Evolutionary conservation across 257 asterid species (phyloP).

Genomic region (Datura wrightii): DNA sequence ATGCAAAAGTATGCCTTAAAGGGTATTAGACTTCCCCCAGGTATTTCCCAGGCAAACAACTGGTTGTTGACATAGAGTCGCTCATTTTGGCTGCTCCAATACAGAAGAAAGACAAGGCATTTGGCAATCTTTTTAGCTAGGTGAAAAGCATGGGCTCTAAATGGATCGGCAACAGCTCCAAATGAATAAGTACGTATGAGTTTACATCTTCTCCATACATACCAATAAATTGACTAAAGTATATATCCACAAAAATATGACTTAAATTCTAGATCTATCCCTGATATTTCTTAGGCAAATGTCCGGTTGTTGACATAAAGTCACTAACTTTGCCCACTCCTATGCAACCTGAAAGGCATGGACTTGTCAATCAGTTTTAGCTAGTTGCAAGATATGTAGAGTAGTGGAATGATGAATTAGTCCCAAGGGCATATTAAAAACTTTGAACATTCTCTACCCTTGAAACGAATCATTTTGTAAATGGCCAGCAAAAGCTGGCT

Average conservation of each 20-base stretch:
- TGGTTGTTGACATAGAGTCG: neutral
- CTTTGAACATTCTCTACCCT: neutral
- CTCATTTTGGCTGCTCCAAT: conserved; percentile 14
- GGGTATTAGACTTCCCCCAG: neutral
- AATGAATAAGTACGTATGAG: neutral
- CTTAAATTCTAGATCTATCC: neutral
- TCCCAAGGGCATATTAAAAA: neutral
- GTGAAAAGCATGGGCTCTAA: neutral
- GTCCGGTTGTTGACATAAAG: neutral
- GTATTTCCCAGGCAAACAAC: neutral
- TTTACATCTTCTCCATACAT: neutral
- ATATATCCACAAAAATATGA: neutral
- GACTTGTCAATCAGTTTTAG: neutral
- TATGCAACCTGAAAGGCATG: neutral
- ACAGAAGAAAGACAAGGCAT: neutral
- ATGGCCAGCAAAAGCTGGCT: neutral
- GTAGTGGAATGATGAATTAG: no score
- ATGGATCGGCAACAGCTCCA: neutral
- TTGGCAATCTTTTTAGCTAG: neutral
- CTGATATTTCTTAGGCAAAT: neutral
- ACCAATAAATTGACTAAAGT: neutral
- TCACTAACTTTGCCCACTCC: neutral
- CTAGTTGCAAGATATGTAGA: neutral
- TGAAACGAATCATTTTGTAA: neutral
- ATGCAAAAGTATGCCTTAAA: neutral